Percentiles rank a stretch among this genome's conserved stretches.
Conservation (phyloP, 495 filamentous ascomycete species). For the Trichoderma reesei region DNA sequence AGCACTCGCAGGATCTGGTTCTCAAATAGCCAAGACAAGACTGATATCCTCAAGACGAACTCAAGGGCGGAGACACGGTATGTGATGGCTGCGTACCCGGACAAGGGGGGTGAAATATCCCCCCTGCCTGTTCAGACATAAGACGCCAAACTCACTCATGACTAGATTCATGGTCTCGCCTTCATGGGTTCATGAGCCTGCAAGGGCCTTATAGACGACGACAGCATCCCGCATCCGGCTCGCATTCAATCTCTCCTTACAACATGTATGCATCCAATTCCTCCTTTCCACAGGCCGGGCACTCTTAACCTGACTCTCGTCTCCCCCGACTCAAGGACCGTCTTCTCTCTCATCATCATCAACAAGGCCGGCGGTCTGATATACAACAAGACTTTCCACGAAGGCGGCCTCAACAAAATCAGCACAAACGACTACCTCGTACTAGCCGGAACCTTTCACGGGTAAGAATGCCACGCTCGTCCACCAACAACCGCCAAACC, state of each 20-base stretch:
- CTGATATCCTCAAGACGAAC: no score
- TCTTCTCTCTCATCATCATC: conserved; percentile 91
- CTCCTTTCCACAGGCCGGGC: not conserved
- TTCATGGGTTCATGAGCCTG: not conserved
- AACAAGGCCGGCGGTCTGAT: conserved; percentile 96
- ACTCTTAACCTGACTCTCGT: not conserved
- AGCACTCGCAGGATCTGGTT: not conserved
- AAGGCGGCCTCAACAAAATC: conserved; percentile 69
- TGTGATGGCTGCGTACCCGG: not conserved
- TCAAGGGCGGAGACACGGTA: not conserved
- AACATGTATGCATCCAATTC: not conserved
- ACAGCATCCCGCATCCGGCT: not conserved
- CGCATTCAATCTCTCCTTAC: not conserved
- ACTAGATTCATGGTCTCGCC: not conserved
- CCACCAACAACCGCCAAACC: conserved; percentile 9
- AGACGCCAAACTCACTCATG: not conserved
- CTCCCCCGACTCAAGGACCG: conserved; percentile 49
- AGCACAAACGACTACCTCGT: conserved; percentile 92
- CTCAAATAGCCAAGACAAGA: not conserved
- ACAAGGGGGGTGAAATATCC: not conserved
- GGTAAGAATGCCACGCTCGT: conserved; percentile 38
- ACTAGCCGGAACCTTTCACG: conserved; percentile 96
- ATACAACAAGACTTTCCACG: conserved; percentile 87
- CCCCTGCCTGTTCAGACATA: not conserved
- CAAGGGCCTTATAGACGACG: not conserved